A percentile compares a stretch with the other conserved stretches of the same genome.
Evolutionary conservation across 345 rosid genomes (phyloP).

Genomic region (Physaria fendleri): DNA sequence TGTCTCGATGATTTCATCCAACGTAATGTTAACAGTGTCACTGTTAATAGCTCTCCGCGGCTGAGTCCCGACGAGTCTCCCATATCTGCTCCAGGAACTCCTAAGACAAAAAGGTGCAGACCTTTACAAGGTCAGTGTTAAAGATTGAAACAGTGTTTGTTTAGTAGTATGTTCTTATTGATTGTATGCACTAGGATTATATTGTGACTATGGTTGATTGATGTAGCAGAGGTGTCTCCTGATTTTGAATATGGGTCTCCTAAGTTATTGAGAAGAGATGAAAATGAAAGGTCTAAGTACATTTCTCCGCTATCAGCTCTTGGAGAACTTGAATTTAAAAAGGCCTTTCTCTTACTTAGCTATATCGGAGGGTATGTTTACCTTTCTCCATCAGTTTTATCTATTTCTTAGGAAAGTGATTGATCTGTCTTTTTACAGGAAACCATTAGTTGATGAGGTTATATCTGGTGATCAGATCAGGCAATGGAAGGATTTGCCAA

Average conservation of each 20-base stretch:
- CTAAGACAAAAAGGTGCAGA: background rate
- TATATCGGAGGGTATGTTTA: conserved; percentile 48
- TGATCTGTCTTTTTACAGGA: conserved; percentile 24
- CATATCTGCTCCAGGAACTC: background rate
- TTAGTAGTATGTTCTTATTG: background rate
- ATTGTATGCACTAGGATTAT: too few relatives aligned
- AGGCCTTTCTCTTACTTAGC: conserved; percentile 44
- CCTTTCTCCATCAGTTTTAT: background rate
- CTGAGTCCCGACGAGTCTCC: background rate
- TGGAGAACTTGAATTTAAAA: conserved; percentile 52
- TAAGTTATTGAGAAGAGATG: background rate
- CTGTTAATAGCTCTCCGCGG: background rate
- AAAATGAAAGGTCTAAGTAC: background rate
- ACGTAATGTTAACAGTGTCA: background rate
- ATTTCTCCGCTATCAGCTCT: conserved; percentile 37
- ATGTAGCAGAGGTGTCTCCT: background rate
- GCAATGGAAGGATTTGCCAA: conserved; percentile 32
- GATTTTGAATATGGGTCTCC: background rate
- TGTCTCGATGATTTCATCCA: too few relatives aligned
- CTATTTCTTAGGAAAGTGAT: background rate
- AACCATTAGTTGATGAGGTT: conserved; percentile 28
- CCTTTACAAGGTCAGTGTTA: background rate
- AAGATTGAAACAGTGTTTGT: background rate
- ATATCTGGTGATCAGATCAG: conserved; percentile 37
- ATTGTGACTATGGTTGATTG: background rate